Percentiles rank a stretch among this genome's conserved stretches.
Conservation (phyloP, 108 stramenopile genomes). For the Aurantiochytrium sp. region DNA sequence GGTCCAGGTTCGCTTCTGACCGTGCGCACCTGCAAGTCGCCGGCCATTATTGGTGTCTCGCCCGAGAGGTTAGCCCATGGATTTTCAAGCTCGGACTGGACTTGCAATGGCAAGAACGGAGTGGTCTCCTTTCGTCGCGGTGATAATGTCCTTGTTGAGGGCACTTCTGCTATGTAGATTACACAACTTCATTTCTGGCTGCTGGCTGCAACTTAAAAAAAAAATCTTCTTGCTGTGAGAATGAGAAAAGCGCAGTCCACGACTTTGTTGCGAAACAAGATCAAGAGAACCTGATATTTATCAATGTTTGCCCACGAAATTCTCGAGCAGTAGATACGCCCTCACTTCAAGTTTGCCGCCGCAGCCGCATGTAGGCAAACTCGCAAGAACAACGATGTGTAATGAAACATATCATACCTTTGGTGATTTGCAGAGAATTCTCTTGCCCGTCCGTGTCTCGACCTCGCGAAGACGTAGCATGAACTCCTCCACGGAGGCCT, state of each 20-base stretch:
- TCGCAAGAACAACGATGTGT: too few relatives aligned
- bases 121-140: background rate
- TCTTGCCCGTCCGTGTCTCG: background rate
- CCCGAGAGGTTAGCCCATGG: background rate
- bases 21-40: slow-evolving; percentile 1
- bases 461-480: background rate
- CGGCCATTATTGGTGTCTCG: background rate
- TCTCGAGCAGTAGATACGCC: too few relatives aligned
- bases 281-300: too few relatives aligned
- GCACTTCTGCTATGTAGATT: background rate
- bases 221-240: too few relatives aligned
- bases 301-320: too few relatives aligned
- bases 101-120: background rate
- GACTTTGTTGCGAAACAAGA: too few relatives aligned
- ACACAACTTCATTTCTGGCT: background rate
- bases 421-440: background rate
- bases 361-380: too few relatives aligned
- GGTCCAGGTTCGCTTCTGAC: background rate
- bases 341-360: too few relatives aligned
- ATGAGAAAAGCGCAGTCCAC: too few relatives aligned
- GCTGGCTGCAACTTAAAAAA: too few relatives aligned
- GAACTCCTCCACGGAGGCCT: background rate
- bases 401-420: too few relatives aligned
- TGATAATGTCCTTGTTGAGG: background rate
- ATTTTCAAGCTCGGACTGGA: background rate